These are phyloP conservation scores for Juglanconis oblonga DNA, from an alignment of 2,329 filamentous ascomycete genomes.

Conservation along the genomic window DNA sequence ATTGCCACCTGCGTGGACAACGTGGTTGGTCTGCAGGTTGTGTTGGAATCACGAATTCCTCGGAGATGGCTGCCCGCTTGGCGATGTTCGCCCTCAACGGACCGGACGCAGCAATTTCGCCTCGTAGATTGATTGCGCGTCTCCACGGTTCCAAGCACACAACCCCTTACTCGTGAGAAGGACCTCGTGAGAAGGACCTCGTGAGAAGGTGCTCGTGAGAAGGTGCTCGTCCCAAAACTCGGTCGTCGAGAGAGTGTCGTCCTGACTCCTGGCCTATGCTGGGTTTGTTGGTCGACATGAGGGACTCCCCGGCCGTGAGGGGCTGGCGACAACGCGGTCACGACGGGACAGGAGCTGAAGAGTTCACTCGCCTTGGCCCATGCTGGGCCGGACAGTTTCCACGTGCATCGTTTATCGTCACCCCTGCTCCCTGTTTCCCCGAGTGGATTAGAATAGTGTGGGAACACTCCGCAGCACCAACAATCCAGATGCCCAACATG, in stretches of 20 bases:
- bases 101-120: constrained; percentile 9
- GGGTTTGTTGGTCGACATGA: too few species aligned
- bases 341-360: background rate
- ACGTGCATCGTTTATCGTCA: constrained; percentile 9
- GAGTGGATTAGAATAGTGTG: background rate
- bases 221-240: background rate
- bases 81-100: background rate
- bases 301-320: background rate
- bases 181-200: background rate
- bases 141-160: constrained; percentile 5
- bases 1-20: background rate
- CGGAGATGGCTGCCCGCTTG: constrained; percentile 7
- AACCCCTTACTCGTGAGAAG: background rate
- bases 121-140: constrained; percentile 16
- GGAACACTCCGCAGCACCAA: background rate
- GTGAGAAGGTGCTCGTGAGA: background rate
- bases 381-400: background rate
- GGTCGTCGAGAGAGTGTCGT: too few species aligned
- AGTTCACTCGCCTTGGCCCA: too few species aligned
- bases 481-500: constrained; percentile 15
- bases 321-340: background rate
- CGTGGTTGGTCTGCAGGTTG: background rate
- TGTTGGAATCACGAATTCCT: background rate
- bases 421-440: constrained; percentile 3
- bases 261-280: too few species aligned